A percentile compares a stretch with the other conserved stretches of the same genome.
Conservation (phyloP, 2,329 filamentous ascomycete species). For the Sporothrix protearum region DNA sequence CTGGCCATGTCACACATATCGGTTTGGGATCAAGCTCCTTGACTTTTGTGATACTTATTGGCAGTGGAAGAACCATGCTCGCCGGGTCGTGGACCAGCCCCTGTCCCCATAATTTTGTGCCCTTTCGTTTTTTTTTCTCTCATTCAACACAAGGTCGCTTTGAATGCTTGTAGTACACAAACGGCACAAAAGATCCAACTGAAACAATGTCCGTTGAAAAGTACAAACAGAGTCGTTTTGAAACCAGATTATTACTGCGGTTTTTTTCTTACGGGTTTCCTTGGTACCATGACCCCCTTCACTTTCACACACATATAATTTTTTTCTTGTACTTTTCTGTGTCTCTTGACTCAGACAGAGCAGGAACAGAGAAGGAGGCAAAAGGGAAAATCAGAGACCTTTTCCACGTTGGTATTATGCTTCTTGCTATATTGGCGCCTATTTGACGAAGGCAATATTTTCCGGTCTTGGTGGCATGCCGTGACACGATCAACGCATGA, state of each 20-base stretch:
- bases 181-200: conserved; percentile 15
- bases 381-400: conserved; percentile 4
- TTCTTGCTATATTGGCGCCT: not conserved
- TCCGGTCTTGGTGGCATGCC: conserved; percentile 20
- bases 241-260: not conserved
- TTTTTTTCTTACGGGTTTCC: not conserved
- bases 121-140: not conserved
- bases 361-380: not conserved
- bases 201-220: conserved; percentile 17
- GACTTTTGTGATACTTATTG: conserved; percentile 12
- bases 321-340: not conserved
- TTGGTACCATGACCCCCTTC: not conserved
- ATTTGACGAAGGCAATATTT: conserved; percentile 19
- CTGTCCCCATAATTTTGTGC: not conserved
- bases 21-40: not conserved
- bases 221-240: not conserved
- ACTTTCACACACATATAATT: not conserved
- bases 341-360: conserved; percentile 10
- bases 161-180: conserved; percentile 12
- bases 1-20: not conserved
- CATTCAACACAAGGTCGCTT: not conserved
- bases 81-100: not conserved
- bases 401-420: not conserved
- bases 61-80: not conserved
- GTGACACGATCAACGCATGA: conserved; percentile 17